Conservation (phyloP, 2,329 filamentous ascomycete genomes). For the Helicocarpus griseus region DNA sequence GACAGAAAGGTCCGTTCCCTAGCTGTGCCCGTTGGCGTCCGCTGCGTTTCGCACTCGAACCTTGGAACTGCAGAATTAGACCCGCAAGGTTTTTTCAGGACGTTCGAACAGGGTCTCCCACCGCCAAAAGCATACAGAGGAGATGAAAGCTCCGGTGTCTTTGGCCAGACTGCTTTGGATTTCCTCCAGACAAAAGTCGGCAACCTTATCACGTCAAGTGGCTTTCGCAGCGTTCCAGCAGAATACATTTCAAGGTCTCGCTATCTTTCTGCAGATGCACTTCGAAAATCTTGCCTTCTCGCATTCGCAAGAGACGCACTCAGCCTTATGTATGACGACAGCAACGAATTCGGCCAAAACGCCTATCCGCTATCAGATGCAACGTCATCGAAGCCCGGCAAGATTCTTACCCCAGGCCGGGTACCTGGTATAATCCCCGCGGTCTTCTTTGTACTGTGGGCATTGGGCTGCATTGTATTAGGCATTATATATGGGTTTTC, state of each 20-base stretch:
- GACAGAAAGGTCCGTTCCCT: background rate
- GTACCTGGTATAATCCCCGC: background rate
- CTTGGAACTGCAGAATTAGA: background rate
- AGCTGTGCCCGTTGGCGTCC: background rate
- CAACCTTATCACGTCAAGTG: no score
- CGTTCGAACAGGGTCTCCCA: background rate
- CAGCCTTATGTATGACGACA: background rate
- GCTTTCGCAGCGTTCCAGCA: no score
- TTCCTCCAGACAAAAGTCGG: no score
- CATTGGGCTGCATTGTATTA: background rate
- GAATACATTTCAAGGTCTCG: no score
- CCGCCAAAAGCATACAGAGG: no score
- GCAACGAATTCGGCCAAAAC: no score
- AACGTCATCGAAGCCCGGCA: background rate
- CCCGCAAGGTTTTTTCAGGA: background rate
- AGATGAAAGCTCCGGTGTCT: no score
- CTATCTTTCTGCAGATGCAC: no score
- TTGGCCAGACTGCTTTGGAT: no score
- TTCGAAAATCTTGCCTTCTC: no score
- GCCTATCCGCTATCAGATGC: background rate
- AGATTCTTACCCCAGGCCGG: no score
- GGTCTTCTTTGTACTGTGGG: background rate
- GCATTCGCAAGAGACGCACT: background rate
- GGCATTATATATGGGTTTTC: background rate
- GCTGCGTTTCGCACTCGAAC: constrained; percentile 1